Conservation (phyloP, 2,329 filamentous ascomycete species). For the Botryotinia convoluta region DNA sequence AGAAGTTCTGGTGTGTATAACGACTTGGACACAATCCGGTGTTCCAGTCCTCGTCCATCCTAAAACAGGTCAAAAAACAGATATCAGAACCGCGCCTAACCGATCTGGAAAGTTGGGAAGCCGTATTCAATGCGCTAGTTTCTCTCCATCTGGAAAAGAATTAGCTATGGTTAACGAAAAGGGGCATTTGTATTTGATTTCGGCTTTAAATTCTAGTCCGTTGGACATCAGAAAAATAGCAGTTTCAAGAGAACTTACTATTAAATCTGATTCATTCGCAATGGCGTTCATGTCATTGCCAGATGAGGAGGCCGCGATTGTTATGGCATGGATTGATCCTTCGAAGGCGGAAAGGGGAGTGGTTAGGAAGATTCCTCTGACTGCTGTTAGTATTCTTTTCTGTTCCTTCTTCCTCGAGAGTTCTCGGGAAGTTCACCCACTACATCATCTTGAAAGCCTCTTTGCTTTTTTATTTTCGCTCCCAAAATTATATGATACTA, state of each 20-base stretch:
- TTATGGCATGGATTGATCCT: slow-evolving; percentile 43
- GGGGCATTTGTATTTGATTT: slow-evolving; percentile 42
- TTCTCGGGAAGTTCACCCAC: too few species aligned
- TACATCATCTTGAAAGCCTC: neutral
- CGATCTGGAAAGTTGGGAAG: slow-evolving; percentile 41
- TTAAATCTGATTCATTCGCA: slow-evolving; percentile 41
- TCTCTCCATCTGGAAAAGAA: slow-evolving; percentile 42
- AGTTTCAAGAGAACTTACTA: slow-evolving; percentile 41
- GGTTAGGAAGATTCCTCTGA: slow-evolving; percentile 38
- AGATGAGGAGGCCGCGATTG: slow-evolving; percentile 40
- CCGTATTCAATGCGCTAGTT: slow-evolving; percentile 42
- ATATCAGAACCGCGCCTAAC: slow-evolving; percentile 39
- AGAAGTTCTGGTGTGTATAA: slow-evolving; percentile 42
- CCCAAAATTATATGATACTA: neutral
- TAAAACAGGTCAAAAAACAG: slow-evolving; percentile 40
- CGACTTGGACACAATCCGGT: slow-evolving; percentile 45
- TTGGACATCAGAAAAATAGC: slow-evolving; percentile 41
- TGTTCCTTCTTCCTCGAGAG: neutral
- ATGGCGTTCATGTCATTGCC: slow-evolving; percentile 42
- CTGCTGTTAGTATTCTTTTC: neutral
- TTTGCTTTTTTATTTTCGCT: neutral
- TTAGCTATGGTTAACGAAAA: slow-evolving; percentile 44
- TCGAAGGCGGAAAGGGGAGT: slow-evolving; percentile 37
- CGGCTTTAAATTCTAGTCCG: slow-evolving; percentile 41
- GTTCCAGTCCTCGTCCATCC: slow-evolving; percentile 43